Conservation (phyloP, 192 early-diverging fungal species). For the Chytriomyces sp. region DNA sequence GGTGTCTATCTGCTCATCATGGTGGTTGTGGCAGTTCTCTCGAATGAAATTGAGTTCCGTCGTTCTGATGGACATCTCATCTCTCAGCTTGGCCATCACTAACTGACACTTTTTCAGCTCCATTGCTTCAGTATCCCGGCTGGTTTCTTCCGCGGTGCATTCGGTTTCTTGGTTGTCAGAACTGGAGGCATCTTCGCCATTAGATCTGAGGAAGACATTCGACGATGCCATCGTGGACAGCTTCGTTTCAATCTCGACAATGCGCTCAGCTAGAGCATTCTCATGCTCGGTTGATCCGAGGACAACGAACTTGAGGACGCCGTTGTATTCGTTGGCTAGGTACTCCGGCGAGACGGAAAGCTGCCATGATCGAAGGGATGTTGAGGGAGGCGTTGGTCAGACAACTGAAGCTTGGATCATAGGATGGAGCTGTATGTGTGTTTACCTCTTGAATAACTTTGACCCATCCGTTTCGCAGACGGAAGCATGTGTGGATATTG, state of each 20-base stretch:
- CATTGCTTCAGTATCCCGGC: not conserved
- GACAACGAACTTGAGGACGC: not conserved
- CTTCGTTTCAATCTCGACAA: not conserved
- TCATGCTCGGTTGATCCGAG: not conserved
- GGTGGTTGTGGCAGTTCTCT: not conserved
- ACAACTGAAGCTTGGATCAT: no score
- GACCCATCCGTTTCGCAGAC: not conserved
- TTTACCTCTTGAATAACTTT: conserved; percentile 6
- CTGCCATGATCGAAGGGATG: no score
- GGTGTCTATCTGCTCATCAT: not conserved
- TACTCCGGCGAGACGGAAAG: no score
- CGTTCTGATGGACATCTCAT: not conserved
- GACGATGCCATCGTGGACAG: no score
- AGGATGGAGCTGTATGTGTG: no score
- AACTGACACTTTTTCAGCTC: not conserved
- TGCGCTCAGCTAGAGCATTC: not conserved
- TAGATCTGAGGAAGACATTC: no score
- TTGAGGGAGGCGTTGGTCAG: no score
- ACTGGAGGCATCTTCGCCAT: not conserved
- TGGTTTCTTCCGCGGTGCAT: not conserved
- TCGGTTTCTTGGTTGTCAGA: not conserved
- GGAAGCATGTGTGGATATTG: conserved; percentile 11
- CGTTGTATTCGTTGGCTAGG: no score
- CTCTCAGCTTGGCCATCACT: not conserved
- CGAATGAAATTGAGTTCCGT: not conserved